Conservation (phyloP, 345 rosid species). For the Psidium guajava region DNA sequence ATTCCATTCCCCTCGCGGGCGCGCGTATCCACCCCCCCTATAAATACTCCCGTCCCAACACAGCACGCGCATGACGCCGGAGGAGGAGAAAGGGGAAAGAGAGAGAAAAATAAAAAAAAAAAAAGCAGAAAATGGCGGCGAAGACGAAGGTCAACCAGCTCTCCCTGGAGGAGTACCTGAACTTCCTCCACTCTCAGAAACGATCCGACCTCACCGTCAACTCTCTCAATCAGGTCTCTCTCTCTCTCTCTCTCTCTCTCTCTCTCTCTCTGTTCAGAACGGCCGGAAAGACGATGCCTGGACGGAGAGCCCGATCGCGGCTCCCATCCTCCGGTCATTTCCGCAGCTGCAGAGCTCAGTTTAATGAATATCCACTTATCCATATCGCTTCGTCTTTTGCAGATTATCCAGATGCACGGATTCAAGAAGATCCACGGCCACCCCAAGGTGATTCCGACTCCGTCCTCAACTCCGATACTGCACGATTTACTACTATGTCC, state of each 20-base stretch:
- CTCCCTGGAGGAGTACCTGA: conserved; percentile 18
- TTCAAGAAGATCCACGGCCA: conserved; percentile 8
- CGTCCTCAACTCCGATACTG: background rate
- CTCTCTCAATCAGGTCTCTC: conserved; percentile 26
- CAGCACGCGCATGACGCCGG: background rate
- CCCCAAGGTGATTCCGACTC: background rate
- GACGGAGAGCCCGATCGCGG: background rate
- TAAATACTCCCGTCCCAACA: background rate
- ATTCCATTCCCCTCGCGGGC: background rate
- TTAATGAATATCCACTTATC: background rate
- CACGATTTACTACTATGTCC: background rate
- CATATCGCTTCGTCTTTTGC: background rate
- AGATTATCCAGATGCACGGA: conserved; percentile 42
- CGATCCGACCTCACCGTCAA: conserved; percentile 8
- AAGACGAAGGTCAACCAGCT: background rate
- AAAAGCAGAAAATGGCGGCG: background rate
- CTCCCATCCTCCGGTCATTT: background rate
- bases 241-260: background rate
- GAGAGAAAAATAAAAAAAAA: no score
- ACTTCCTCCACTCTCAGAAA: conserved; percentile 13
- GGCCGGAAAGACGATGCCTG: background rate
- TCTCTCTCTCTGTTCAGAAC: background rate
- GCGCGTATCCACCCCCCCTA: background rate
- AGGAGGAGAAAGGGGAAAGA: background rate
- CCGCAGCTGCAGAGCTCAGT: background rate